Base-by-base conservation (phyloP, 2,329 filamentous ascomycete species). In the Cadophora malorum region DNA sequence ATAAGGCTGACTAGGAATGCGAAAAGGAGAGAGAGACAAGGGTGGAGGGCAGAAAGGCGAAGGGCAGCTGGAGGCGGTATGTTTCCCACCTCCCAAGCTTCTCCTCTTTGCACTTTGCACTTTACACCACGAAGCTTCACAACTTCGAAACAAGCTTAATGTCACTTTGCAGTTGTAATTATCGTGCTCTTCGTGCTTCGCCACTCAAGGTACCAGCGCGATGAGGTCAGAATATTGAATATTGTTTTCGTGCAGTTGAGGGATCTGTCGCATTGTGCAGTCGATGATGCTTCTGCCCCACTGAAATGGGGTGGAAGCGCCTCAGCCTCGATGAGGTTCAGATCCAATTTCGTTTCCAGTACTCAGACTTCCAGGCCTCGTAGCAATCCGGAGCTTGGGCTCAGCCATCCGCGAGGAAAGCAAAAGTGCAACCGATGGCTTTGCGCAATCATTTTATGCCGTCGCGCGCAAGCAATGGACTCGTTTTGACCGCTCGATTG, bases 401-500 rank as follows among this genome's bases (percentile, higher is more conserved):
- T 9, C 50, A 31, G 28, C 12, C 14, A 19, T 19, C 35, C 14
- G 41, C 21, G 35, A 10, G 16, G 50, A 28, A 12, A 62, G 23
- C 23, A 62, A 50, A 49, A 49, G 59, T 62, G 59, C 38, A 61
- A 10, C 50, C 5, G 45, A 49, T 50, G 28, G 25, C 38, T 10
- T 8, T 25, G 38, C 38, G 41, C 59, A 49, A 45, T 31, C 38
- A 21, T 10, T 61, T 49, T 41, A 47, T 47, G 35, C 33, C 4
- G 55, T 59, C 33, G 33, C 55, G 55, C 55, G 35, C 35, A 38
- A n/a, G 55, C 55, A 35, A 38, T 33, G 55, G 35, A 23, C 33
- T 21, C 33, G 6, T 61, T 61, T 61, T 31, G 3, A 61, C 58
- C 58, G 58, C 58, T 61, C 41, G 9, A 59, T 59, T 35, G n/a